Base-by-base conservation (phyloP, 495 filamentous ascomycete genomes). In the Annulohypoxylon moriforme region DNA sequence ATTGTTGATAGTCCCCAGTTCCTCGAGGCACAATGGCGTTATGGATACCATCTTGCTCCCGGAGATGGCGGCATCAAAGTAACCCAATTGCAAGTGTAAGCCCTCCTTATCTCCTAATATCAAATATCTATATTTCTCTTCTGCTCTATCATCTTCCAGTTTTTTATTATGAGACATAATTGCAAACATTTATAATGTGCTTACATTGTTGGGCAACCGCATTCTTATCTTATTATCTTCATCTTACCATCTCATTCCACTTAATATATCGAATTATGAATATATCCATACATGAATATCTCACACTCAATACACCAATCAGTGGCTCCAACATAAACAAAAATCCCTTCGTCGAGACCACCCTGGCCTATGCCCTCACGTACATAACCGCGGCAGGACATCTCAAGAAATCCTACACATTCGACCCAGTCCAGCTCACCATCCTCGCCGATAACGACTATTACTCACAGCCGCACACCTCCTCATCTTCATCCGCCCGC, bases 401-500 rank as follows among this genome's bases (percentile, higher is more conserved):
- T 52, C 78, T 85, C 53, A 78, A 81, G 61, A 80, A 83, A 70
- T 82, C 84, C 5, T 82, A 87, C 66, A 81, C 83, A 42, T 89
- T 96, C 66, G 85, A 85, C 20, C 89, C 93, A 0, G 79, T 91
- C 18, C 87, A 85, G 11, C 87, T 98, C 74, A 96, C 93, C 56
- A 96, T 99, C 79, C 85, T 98, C 20, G 96, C 96, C 27, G 94
- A 97, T 81, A 93, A 92, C 73, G 93, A 97, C 83, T 99, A 99
- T 85, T 98, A 99, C 83, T 98, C 96, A 2, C 91, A 93, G 40
- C 83, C 89, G 25, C 73, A 82, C 38, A 59, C 75, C 18, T 22
- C 73, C 40, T 18, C 68, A 36, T 31, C 72, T 25, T 27, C 64
- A 24, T 27, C 46, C 20, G n/a, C 10, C 25, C 89, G 87, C 62